Evolutionary conservation across 2,329 filamentous ascomycete genomes (phyloP), one percentile per base, ranked within the genome.

Genomic region (Stagonosporopsis rhizophila): DNA sequence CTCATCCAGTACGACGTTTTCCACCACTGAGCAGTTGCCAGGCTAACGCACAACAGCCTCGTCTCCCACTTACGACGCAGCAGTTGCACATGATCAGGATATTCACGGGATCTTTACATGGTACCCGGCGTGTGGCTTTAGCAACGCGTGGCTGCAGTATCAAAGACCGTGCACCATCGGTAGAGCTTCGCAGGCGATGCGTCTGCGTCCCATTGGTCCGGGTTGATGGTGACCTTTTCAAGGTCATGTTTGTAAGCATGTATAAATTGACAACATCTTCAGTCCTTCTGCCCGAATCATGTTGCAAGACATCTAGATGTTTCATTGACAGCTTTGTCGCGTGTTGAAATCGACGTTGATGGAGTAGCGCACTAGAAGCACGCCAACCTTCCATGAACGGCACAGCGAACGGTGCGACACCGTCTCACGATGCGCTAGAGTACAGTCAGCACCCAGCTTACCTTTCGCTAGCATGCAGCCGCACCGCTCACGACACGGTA

Each of bases 361-460:
- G 14, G 30, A 32, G 5, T 15, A 1, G 1, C 30, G 14, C 30
- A n/a, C 30, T 15, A 15, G 30, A 32, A 32, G 15, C 15, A n/a
- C 30, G 30, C 14, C 30, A 32, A n/a, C 6, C 19, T 38, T 12
- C 35, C 17, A 12, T 17, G 35, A 38, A 38, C 35, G 17, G 35
- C 20, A 20, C 11, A 12, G 17, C 19, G 12, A 38, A 20, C 17
- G 35, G 35, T 20, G 34, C 37, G 27, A 28, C n/a, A n/a, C 27
- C 15, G 12, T 46, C 27, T 34, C 34, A 41, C 27, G 30, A 11
- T n/a, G 11, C 6, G 9, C 28, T 27, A 19, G 15, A 15, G 30
- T 27, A 53, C 30, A 37, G 42, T 45, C 41, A 52, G 51, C 51
- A 23, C 20, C 14, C 20, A 28, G n/a, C 27, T 30, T 28, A 22